Evolutionary conservation across 2,329 filamentous ascomycete genomes (phyloP), one percentile per base, ranked within the genome.

Genomic region (Aspergillus bombycis): DNA sequence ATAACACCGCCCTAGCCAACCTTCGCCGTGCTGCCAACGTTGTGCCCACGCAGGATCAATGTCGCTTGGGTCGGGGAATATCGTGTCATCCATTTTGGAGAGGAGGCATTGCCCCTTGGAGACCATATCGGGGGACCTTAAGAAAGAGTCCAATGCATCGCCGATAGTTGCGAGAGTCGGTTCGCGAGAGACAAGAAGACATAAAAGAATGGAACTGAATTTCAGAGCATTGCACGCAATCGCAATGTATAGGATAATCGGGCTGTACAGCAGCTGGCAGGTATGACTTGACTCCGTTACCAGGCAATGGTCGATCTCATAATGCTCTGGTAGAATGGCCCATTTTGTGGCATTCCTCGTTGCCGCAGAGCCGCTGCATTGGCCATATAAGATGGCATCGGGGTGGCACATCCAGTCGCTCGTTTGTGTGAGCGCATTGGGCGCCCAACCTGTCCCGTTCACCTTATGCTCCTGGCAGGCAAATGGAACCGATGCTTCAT

Each of bases 131-230:
- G 71, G 72, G 6, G 65, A 36, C 28, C 65, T 64, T 7, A 79
- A 63, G 58, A 80, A 80, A 0, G 77, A 79, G n/a, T 72, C 67
- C 19, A 79, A 71, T 2, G 73, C 75, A 64, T 79, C 77, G 14
- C 77, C 78, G 9, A 76, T 67, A 1, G 76, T 78, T 19, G 48
- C 28, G 12, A 62, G 43, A 5, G 59, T 55, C 16, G 41, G 43
- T 19, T 62, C 53, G 28, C 55, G 55, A 12, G 38, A 19, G 6
- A 57, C 23, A 6, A 38, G 23, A 9, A 60, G 43, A 12, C 21
- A 41, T 4, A 58, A 19, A 23, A 62, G 26, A 45, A 65, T 65
- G 34, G 56, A 62, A 11, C 26, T 56, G 30, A 65, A 26, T 16
- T 62, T 59, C n/a, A 55, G 30, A 19, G 23, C 12, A 10, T 62